Base-by-base conservation (phyloP, 371 early-diverging fungal genomes). In the Massospora cicadina region DNA sequence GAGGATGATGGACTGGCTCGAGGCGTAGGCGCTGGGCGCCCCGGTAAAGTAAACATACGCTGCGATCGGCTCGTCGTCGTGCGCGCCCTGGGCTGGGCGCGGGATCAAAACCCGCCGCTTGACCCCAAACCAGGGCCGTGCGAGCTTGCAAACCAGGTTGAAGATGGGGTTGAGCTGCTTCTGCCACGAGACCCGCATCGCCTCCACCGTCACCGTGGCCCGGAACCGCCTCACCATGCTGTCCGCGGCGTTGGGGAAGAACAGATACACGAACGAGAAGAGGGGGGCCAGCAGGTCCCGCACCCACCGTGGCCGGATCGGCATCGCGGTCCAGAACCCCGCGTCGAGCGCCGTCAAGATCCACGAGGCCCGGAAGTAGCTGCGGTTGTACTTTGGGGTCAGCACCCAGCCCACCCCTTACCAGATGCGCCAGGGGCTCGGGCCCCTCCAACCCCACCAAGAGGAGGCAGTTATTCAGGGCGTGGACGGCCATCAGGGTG, bases 271-370 rank as follows among this genome's bases (percentile, higher is more conserved):
- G 10, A 81, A 59, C 0, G 89, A 79, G 67, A 93, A 90, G 5
- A 93, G 57, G 2, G 94, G 68, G 0, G 88, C 83, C 63, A 86
- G 69, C 1, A 86, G 68, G 69, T 95, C 88, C 7, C 91, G 79
- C 26, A 93, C 66, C 68, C 77, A 76, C 58, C 76, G 76, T 0
- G 93, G 92, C 26, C 79, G 77, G 27, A 95, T 75, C 32, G 77
- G 71, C 87, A 91, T 89, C 10, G 93, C 92, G 1, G 94, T 93
- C 70, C 91, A 85, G 71, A 94, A 95, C 0, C 96, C 98, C 1
- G 96, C 98, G 69, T 97, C 96, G 28, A 94, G 71, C 0, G 91
- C 90, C 3, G 90, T 90, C 66, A 91, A 68, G 53, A 95, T 77
- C 89, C 91, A 93, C 0, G 93, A 85, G 0, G 92, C 93, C 25